Conservation (phyloP, 2,329 filamentous ascomycete species). For the Botryotinia globosa region DNA sequence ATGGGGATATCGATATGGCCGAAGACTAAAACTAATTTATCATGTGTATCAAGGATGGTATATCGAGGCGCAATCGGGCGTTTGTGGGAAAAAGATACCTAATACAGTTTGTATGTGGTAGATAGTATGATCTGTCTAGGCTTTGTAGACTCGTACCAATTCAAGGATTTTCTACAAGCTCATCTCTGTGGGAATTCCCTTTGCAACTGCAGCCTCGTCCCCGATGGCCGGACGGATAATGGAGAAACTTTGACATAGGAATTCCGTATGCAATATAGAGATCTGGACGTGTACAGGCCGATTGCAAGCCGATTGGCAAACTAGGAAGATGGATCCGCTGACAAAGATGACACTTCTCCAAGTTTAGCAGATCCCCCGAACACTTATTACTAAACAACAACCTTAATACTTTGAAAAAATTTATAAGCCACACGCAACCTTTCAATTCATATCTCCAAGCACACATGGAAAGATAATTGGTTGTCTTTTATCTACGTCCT, state of each 20-base stretch:
- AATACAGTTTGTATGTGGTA: slow-evolving; percentile 10
- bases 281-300: background rate
- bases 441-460: slow-evolving; percentile 4
- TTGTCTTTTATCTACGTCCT: background rate
- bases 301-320: background rate
- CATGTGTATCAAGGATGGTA: background rate
- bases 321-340: slow-evolving; percentile 5
- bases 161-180: slow-evolving; percentile 11
- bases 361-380: background rate
- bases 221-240: background rate
- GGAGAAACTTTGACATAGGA: background rate
- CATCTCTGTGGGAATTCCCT: background rate
- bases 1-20: slow-evolving; percentile 18
- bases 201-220: background rate
- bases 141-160: background rate
- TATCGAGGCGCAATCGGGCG: slow-evolving; percentile 16
- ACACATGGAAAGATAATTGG: slow-evolving; percentile 13
- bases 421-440: background rate
- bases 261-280: background rate
- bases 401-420: background rate
- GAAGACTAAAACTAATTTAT: slow-evolving; percentile 14
- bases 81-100: slow-evolving; percentile 16
- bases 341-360: slow-evolving; percentile 6
- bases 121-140: background rate
- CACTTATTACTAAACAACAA: background rate